A percentile compares a stretch with the other conserved stretches of the same genome.
phyloP scores from a whole-genome alignment of 352 stramenopile genomes.

The Phytopythium kandeliae region DNA sequence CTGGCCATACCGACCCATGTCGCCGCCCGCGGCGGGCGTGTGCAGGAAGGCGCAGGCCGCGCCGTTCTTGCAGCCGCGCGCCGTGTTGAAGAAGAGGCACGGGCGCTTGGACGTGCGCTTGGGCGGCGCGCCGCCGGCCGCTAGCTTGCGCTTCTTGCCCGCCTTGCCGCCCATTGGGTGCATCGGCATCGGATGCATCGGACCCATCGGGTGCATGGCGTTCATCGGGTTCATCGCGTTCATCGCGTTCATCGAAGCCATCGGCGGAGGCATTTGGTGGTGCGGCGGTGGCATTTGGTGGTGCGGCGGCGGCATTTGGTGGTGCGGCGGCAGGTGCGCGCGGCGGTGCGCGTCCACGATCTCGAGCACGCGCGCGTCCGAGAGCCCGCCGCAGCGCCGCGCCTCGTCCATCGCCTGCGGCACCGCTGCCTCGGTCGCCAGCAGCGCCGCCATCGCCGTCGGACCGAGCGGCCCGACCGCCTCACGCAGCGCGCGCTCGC shows the following conservation, averaged over 20 bases:
- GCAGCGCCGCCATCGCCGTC: constrained; percentile 62
- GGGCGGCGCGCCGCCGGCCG: constrained; percentile 26
- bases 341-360: constrained; percentile 66
- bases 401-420: constrained; percentile 77
- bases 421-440: constrained; percentile 71
- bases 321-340: constrained; percentile 22
- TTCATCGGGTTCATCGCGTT: too few species aligned
- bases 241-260: too few species aligned
- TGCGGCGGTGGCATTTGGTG: too few species aligned
- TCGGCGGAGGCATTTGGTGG: too few species aligned
- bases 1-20: constrained; percentile 34
- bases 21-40: constrained; percentile 14
- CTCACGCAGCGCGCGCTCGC: constrained; percentile 56
- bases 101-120: constrained; percentile 45
- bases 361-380: constrained; percentile 69
- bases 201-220: too few species aligned
- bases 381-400: constrained; percentile 70
- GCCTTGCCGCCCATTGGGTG: constrained; percentile 13
- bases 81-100: constrained; percentile 69
- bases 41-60: constrained; percentile 64
- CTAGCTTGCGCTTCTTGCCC: constrained; percentile 23
- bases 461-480: constrained; percentile 65
- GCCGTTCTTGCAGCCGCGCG: constrained; percentile 69
- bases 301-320: constrained; percentile 2
- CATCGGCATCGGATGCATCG: too few species aligned